Evolutionary conservation across 2,329 filamentous ascomycete species (phyloP).

Genomic region (Verticillium zaregamsianum): DNA sequence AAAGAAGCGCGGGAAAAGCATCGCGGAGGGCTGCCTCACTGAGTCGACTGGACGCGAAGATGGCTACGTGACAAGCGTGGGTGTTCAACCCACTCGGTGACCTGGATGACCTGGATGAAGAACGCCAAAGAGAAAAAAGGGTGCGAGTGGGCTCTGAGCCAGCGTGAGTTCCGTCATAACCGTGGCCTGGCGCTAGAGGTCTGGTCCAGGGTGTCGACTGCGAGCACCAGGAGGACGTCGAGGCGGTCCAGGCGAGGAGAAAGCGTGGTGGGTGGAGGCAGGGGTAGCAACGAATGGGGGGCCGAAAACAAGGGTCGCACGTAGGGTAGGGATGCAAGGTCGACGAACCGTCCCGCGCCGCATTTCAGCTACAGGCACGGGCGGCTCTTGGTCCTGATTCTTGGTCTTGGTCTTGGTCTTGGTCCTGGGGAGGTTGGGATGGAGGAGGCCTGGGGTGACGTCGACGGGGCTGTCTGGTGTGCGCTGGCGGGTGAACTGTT

Average conservation of each 20-base stretch:
- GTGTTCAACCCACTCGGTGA: not conserved
- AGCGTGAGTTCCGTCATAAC: not conserved
- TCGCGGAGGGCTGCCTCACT: not conserved
- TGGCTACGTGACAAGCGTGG: not conserved
- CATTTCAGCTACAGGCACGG: not conserved
- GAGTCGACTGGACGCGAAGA: not conserved
- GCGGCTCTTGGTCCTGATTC: not conserved
- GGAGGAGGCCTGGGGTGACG: not conserved
- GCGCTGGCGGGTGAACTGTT: not conserved
- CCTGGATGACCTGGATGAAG: not conserved
- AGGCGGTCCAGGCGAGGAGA: not conserved
- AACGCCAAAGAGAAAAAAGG: not conserved
- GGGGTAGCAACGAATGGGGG: not conserved
- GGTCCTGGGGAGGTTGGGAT: not conserved
- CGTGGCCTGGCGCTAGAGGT: not conserved
- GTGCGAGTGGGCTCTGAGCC: not conserved
- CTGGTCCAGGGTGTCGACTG: not conserved
- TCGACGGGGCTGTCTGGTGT: not conserved
- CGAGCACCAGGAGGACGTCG: not conserved
- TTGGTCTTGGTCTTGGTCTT: not conserved
- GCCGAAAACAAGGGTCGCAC: not conserved
- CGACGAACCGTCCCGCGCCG: not conserved
- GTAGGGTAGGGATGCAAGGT: slow-evolving; percentile 4
- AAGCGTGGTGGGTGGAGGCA: not conserved
- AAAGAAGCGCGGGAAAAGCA: not conserved